Base-by-base conservation (phyloP, 192 early-diverging fungal genomes). In the Coemansia sp. region DNA sequence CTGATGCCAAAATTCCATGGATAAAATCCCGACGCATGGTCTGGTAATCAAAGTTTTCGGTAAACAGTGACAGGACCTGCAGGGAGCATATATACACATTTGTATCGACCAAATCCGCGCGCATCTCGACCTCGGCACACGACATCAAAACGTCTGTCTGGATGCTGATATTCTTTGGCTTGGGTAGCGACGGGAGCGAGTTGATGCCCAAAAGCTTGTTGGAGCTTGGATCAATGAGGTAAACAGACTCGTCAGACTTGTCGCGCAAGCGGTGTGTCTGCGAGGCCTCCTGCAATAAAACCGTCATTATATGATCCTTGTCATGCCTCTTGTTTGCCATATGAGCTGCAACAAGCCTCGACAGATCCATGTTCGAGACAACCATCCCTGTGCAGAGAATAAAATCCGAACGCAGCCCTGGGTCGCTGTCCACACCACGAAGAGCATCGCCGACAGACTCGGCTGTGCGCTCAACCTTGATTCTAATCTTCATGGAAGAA, bases 1-100 rank as follows among this genome's bases (percentile, higher is more conserved):
- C 93, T 8, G 93, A 94, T 56, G 88, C 89, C 55, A 97, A 67
- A 60, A 96, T 93, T 25, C 93, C 94, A 28, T 87, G 83, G 37
- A 97, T 86, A 78, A 98, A 98, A 76, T 98, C 91, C 23, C 82
- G 80, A 22, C 94, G 85, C 47, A 97, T 83, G 53, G 89, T 86
- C 73, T 96, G 94, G 77, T 93, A 98, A 82, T 98, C 97, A 83
- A 97, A 97, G 82, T 97, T 97, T 68, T 98, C 95, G 9, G 89
- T 92, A 63, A 97, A 97, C 55, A 96, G 82, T 2, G 93, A 87
- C 23, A 92, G 89, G 5, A 95, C 92, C 54, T 94, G 93, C 6
- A 92, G 84, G 13, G 93, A 90, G 81, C 97, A 98, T 45, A 98
- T 92, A 57, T 93, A 94, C 48, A 99, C 83, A 20, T 88, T 89